Evolutionary conservation across 2,329 filamentous ascomycete species (phyloP).

Genomic region (Parafenestella ontariensis): DNA sequence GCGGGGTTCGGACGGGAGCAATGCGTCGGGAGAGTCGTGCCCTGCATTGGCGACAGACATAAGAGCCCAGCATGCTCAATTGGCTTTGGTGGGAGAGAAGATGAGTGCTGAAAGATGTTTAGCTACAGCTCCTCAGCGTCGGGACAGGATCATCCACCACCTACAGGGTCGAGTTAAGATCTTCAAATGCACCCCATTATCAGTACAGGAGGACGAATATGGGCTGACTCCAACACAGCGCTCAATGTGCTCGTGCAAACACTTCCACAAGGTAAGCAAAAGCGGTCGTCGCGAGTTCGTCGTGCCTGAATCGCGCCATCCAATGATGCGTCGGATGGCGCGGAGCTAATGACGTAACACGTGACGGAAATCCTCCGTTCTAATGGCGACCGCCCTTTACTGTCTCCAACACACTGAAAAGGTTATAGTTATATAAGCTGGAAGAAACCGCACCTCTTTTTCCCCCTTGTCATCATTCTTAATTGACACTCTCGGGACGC

Average conservation of each 20-base stretch:
- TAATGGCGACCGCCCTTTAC: slow-evolving; percentile 3
- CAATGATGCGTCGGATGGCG: slow-evolving; percentile 10
- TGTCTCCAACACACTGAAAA: too few relatives aligned
- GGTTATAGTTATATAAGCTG: too few relatives aligned
- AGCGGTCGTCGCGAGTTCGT: background rate
- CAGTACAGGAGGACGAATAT: background rate
- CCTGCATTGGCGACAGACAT: slow-evolving; percentile 45
- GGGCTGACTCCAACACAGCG: background rate
- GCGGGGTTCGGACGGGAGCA: slow-evolving; percentile 14
- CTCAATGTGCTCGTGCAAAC: background rate
- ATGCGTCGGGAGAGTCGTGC: slow-evolving; percentile 25
- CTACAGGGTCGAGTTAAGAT: background rate
- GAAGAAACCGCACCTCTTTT: too few relatives aligned
- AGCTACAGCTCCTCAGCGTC: background rate
- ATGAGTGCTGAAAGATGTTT: background rate
- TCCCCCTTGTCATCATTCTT: background rate
- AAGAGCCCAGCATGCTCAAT: slow-evolving; percentile 39
- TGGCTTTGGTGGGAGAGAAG: slow-evolving; percentile 1
- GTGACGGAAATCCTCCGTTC: slow-evolving; percentile 18
- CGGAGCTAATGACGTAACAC: slow-evolving; percentile 27
- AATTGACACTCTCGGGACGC: background rate
- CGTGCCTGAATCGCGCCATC: slow-evolving; percentile 7
- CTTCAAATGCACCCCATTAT: background rate
- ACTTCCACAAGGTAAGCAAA: background rate
- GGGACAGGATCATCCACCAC: background rate